A percentile compares a stretch with the other conserved stretches of the same genome.
phyloP scores from a whole-genome alignment of 352 stramenopile species.

The Globisporangium irregulare region DNA sequence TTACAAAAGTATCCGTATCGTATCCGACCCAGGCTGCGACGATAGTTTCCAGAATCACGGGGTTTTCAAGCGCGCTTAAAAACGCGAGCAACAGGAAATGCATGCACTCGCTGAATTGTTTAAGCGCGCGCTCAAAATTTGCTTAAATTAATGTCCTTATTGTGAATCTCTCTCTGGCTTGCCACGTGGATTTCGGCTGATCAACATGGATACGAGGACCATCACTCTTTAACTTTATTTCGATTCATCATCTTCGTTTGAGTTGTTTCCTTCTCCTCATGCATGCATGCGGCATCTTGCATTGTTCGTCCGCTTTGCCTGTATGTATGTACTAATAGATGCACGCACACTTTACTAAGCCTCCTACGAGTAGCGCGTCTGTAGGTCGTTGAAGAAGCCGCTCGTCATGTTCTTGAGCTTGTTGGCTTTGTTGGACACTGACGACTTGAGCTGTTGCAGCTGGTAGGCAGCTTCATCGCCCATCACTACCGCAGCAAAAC shows the following conservation, averaged over 20 bases:
- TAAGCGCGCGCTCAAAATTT: conserved; percentile 2
- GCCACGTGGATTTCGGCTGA: conserved; percentile 2
- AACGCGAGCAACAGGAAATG: neutral
- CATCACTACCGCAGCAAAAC: conserved; percentile 27
- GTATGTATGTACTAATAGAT: neutral
- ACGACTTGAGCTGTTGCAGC: conserved; percentile 84
- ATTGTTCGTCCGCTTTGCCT: neutral
- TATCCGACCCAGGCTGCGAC: neutral
- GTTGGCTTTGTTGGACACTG: conserved; percentile 70
- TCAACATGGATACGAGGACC: conserved; percentile 4
- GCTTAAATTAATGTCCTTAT: neutral
- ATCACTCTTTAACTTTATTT: neutral
- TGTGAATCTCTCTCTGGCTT: conserved; percentile 1
- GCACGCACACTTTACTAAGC: neutral
- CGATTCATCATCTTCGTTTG: neutral
- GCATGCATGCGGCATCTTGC: neutral
- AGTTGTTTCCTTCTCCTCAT: neutral
- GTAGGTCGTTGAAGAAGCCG: conserved; percentile 85
- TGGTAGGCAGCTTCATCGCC: conserved; percentile 83
- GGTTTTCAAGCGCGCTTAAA: conserved; percentile 24
- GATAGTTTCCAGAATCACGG: conserved; percentile 10
- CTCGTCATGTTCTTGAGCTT: conserved; percentile 91
- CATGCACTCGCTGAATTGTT: neutral
- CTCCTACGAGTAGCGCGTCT: conserved; percentile 73
- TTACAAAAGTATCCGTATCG: conserved; percentile 18